These are phyloP conservation scores for Xerocomellus chrysenteron DNA, from an alignment of 768 basidiomycete species.

Conservation along the genomic window DNA sequence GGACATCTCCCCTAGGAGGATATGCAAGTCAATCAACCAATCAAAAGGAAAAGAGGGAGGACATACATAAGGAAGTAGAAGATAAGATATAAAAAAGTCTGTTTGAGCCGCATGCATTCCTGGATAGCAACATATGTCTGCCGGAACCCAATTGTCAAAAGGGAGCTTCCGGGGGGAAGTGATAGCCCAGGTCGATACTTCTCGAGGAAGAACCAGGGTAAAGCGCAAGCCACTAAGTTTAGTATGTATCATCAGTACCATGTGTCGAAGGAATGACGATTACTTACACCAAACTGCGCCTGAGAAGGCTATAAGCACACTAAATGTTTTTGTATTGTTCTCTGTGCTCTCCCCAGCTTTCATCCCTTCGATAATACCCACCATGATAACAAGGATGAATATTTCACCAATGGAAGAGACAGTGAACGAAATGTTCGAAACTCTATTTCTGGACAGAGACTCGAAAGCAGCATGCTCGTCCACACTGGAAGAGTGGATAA, in stretches of 20 bases:
- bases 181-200: conserved; percentile 64
- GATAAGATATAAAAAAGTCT: conserved; percentile 70
- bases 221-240: conserved; percentile 54
- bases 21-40: neutral
- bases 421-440: conserved; percentile 75
- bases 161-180: conserved; percentile 52
- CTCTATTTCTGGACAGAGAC: conserved; percentile 66
- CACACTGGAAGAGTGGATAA: conserved; percentile 26
- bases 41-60: neutral
- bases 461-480: conserved; percentile 55
- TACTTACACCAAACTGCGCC: conserved; percentile 72
- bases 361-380: conserved; percentile 70
- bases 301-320: conserved; percentile 74
- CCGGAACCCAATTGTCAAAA: conserved; percentile 65
- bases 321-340: conserved; percentile 75
- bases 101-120: conserved; percentile 67
- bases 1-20: conserved; percentile 60
- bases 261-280: neutral
- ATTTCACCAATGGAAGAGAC: conserved; percentile 71
- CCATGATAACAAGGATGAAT: conserved; percentile 67
- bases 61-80: conserved; percentile 76
- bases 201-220: conserved; percentile 75
- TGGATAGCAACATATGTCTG: conserved; percentile 61
- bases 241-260: neutral
- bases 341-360: conserved; percentile 59